Conservation (phyloP, 345 rosid genomes). For the Microcos paniculata region DNA sequence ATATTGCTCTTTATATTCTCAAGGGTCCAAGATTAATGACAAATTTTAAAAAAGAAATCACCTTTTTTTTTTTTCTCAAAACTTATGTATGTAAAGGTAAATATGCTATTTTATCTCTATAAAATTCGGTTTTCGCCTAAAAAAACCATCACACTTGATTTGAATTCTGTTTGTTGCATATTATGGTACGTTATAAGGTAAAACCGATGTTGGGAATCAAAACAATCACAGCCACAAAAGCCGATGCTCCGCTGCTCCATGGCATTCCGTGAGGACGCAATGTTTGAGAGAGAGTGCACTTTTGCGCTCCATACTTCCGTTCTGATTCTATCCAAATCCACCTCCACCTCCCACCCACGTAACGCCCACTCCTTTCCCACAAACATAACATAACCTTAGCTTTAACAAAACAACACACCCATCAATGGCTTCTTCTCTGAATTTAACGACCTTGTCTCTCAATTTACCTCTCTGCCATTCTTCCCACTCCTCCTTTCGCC, state of each 20-base stretch:
- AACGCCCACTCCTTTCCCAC: background rate
- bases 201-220: background rate
- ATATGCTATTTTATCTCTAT: too few species aligned
- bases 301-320: background rate
- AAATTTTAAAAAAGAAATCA: too few species aligned
- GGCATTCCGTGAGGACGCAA: background rate
- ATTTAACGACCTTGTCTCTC: conserved; percentile 38
- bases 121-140: too few species aligned
- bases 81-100: too few species aligned
- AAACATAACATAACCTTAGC: background rate
- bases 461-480: conserved; percentile 32
- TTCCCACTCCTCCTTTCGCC: conserved; percentile 21
- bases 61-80: too few species aligned
- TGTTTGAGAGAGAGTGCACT: too few species aligned
- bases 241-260: background rate
- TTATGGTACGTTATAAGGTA: too few species aligned
- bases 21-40: too few species aligned
- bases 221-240: background rate
- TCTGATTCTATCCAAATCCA: background rate
- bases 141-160: too few species aligned
- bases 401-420: background rate
- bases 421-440: conserved; percentile 65
- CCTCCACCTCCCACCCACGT: too few species aligned
- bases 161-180: too few species aligned
- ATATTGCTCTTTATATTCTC: too few species aligned